Base-by-base conservation (phyloP, 495 filamentous ascomycete species). In the Oidiodendron maius region DNA sequence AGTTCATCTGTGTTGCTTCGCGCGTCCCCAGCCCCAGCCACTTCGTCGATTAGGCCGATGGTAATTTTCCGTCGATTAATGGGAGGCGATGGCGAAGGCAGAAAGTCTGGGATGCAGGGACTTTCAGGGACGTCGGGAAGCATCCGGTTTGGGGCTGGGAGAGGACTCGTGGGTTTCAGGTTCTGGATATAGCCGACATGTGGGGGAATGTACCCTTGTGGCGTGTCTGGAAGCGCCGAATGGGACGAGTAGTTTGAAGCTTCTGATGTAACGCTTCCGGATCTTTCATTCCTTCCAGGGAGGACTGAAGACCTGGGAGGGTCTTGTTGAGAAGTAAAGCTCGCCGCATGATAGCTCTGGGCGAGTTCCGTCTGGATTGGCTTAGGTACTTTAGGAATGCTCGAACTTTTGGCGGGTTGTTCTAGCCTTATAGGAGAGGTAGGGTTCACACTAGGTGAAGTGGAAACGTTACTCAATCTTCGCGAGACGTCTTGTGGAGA, bases 391-490 rank as follows among this genome's bases (percentile, higher is more conserved):
- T 32, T 41, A 11, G 46, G 3, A 12, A 45, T 26, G 21, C 51
- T 54, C 13, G 43, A 47, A 12, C 25, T 58, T 4, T 41, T 30
- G 1, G 51, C 32, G 13, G 51, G 39, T 4, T 48, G 26, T n/a
- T 50, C 46, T 6, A 45, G 11, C 35, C 50, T 55, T 0, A 42
- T 6, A 6, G 40, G 8, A 5, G 45, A 44, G n/a, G 40, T 45
- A 12, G 37, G 13, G 2, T 38, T 38, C 5, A 28, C 20, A 18
- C 51, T 46, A 23, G 46, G 41, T 20, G 52, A 30, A 12, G 42
- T 52, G 8, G 57, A 60, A n/a, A 39, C 30, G 42, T 30, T 52
- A 22, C 57, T 60, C 26, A 43, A 22, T 21, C 40, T 39, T 28
- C 53, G 25, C 10, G 50, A 56, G 30, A 51, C 50, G 10, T 40